A percentile compares a stretch with the other conserved stretches of the same genome.
Conservation (phyloP, 768 basidiomycete genomes). For the Tremella fuciformis region DNA sequence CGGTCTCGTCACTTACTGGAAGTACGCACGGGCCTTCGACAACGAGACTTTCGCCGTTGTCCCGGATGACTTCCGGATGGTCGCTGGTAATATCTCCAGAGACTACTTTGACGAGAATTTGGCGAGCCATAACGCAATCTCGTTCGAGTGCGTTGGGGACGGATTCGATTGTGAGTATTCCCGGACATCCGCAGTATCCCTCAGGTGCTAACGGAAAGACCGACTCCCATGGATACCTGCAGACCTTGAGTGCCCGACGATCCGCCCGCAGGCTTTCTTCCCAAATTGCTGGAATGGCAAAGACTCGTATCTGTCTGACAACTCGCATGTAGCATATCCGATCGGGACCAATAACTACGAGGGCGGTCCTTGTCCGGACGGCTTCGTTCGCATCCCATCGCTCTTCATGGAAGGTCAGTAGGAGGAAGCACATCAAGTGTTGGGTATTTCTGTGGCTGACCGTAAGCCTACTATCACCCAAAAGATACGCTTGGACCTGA, state of each 20-base stretch:
- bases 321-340: constrained; percentile 34
- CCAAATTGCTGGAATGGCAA: constrained; percentile 37
- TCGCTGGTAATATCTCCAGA: constrained; percentile 24
- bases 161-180: constrained; percentile 18
- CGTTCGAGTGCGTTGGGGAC: constrained; percentile 24
- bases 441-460: too few species aligned
- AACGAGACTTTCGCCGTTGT: constrained; percentile 19
- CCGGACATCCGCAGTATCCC: neutral
- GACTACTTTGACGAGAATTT: constrained; percentile 13
- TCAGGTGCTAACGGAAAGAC: constrained; percentile 14
- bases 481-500: constrained; percentile 21
- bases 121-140: constrained; percentile 22
- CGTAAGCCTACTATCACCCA: constrained; percentile 23
- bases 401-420: constrained; percentile 35
- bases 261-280: constrained; percentile 20
- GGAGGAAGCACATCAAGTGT: neutral
- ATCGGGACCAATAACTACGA: constrained; percentile 15
- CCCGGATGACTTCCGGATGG: constrained; percentile 35
- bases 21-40: constrained; percentile 7
- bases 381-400: constrained; percentile 25
- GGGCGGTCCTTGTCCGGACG: constrained; percentile 24
- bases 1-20: constrained; percentile 26
- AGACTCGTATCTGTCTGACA: constrained; percentile 25
- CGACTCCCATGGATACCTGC: constrained; percentile 4
- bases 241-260: constrained; percentile 10